Evolutionary conservation across 352 stramenopile species (phyloP).

Genomic region (Phytopythium delawarense): DNA sequence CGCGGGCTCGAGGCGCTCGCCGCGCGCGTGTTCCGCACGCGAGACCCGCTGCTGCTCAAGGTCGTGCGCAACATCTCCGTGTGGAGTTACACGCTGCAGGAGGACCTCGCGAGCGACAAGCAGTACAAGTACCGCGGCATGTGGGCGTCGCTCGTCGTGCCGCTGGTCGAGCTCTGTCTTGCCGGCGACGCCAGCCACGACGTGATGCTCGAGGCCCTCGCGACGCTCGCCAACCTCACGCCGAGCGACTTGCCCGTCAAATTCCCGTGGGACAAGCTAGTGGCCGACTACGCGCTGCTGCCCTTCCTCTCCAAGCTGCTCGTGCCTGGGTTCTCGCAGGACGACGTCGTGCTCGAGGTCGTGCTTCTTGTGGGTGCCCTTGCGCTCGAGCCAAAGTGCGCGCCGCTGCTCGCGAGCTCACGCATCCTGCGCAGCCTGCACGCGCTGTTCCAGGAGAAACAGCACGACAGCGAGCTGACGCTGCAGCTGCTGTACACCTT

Average conservation of each 20-base stretch:
- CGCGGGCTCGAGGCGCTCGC: constrained; percentile 87
- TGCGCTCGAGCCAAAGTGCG: constrained; percentile 81
- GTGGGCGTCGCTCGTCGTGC: constrained; percentile 89
- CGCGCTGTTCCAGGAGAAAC: constrained; percentile 81
- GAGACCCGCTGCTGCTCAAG: constrained; percentile 93
- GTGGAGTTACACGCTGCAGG: constrained; percentile 91
- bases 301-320: constrained; percentile 91
- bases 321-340: constrained; percentile 89
- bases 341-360: constrained; percentile 91
- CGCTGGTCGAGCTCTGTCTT: constrained; percentile 84
- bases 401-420: constrained; percentile 67
- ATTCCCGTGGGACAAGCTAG: constrained; percentile 86
- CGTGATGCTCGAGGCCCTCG: constrained; percentile 91
- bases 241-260: constrained; percentile 85
- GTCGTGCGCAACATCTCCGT: constrained; percentile 89
- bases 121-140: constrained; percentile 91
- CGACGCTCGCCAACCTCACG: constrained; percentile 92
- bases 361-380: constrained; percentile 83
- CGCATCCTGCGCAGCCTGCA: constrained; percentile 73
- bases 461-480: constrained; percentile 84
- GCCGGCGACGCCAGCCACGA: constrained; percentile 88
- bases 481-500: constrained; percentile 79
- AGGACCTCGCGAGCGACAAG: constrained; percentile 79
- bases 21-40: constrained; percentile 84
- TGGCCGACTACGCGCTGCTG: constrained; percentile 83